phyloP scores from a whole-genome alignment of 768 basidiomycete species.

The Amanita pseudoporphyria region DNA sequence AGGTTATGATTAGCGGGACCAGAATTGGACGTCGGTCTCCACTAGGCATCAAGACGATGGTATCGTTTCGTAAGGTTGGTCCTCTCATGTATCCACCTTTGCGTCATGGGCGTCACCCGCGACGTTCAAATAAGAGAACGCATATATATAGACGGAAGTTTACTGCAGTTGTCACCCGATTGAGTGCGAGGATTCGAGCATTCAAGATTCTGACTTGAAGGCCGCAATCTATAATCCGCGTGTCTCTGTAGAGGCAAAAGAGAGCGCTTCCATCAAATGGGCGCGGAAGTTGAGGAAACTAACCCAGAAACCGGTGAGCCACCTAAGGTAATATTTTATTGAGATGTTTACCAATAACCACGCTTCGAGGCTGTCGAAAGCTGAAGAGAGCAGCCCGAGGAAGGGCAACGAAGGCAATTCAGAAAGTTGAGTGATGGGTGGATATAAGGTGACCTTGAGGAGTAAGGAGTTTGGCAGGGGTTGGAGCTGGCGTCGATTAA shows the following conservation, averaged over 20 bases:
- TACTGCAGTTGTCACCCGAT: background rate
- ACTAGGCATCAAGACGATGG: background rate
- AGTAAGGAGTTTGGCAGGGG: slow-evolving; percentile 12
- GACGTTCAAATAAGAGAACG: background rate
- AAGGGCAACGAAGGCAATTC: slow-evolving; percentile 4
- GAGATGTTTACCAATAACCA: no score
- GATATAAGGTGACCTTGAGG: slow-evolving; percentile 21
- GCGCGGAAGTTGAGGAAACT: slow-evolving; percentile 7
- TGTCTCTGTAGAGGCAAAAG: slow-evolving; percentile 46
- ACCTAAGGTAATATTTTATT: background rate
- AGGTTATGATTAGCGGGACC: no score
- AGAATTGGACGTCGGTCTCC: background rate
- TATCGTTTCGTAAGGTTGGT: no score
- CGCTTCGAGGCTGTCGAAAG: no score
- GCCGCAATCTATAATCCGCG: slow-evolving; percentile 50
- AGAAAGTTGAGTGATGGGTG: slow-evolving; percentile 17
- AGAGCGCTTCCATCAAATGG: slow-evolving; percentile 31
- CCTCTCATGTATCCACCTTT: background rate
- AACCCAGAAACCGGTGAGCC: background rate
- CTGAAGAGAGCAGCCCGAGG: background rate
- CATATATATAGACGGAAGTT: background rate
- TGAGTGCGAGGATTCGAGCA: no score
- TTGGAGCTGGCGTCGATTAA: background rate
- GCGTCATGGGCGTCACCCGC: background rate
- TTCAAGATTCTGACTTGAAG: no score